Base-by-base conservation (phyloP, 441 rosid species). In the Eutrema salsugineum region DNA sequence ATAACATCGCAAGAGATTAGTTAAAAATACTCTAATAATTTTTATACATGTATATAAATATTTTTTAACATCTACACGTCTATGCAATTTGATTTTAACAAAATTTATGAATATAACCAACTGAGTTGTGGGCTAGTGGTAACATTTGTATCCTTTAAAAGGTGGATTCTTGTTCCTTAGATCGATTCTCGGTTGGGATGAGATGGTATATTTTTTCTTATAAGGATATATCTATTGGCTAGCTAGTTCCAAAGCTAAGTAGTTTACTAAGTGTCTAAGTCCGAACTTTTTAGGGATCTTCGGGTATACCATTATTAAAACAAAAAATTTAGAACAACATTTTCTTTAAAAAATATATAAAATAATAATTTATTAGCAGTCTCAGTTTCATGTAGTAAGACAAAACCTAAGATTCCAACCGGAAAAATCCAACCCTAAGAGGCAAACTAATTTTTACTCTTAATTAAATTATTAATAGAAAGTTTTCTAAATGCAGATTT, bases 321-420 rank as follows among this genome's bases (percentile, higher is more conserved):
- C 3, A 30, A 30, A 30, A 30, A 30, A 30, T 22, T 30, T 30
- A 5, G 5, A 11, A 44, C 44, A 3, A 8, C 16, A 30, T 3
- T 53, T 19, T 17, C 22, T 46, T 8, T 46, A 17, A 1, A 47
- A 47, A 17, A 10, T 5, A 48, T 48, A 0, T 4, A 19, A 19
- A 56, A 1, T 12, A 55, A 9, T 33, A 55, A 9, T 33, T 19
- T 11, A 54, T 54, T 66, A 35, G 75, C 46, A 12, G 63, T 61
- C 58, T 66, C 51, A 28, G 22, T 38, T 51, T 58, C 66, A 64
- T 75, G 32, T 61, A 68, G 59, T 62, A 78, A 73, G 90, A 86
- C 86, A 85, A 82, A 82, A 82, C 46, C 85, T 81, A 77, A 83
- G 83, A 85, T 59, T 83, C 93, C 87, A 90, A 86, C 79, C 80